phyloP scores from a whole-genome alignment of 2,329 filamentous ascomycete genomes.

The Aspergillus awamori region DNA sequence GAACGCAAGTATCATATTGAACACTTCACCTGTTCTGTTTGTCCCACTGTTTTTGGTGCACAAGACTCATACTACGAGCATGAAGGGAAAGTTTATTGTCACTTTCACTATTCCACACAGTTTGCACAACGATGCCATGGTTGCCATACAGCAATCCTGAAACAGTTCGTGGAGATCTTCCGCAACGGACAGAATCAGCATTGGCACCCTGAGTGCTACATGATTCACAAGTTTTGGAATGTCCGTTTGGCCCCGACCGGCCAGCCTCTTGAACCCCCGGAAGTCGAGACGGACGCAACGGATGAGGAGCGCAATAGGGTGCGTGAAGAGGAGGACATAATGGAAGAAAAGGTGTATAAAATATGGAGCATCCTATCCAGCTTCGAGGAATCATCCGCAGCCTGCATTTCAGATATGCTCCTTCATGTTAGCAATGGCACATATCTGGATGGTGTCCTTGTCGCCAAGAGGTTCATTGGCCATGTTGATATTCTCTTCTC shows the following conservation, averaged over 20 bases:
- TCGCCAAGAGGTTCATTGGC: conserved; percentile 93
- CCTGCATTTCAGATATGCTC: conserved; percentile 98
- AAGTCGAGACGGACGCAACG: conserved; percentile 59
- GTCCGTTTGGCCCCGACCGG: conserved; percentile 74
- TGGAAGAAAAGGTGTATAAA: conserved; percentile 96
- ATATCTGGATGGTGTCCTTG: conserved; percentile 91
- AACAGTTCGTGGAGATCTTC: conserved; percentile 99
- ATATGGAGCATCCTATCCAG: conserved; percentile 98
- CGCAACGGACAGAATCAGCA: conserved; percentile 97
- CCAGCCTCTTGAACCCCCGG: conserved; percentile 51
- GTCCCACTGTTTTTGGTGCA: conserved; percentile 95
- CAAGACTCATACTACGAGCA: conserved; percentile 99
- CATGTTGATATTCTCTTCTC: conserved; percentile 93
- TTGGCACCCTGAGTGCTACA: conserved; percentile 99
- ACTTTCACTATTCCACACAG: conserved; percentile 97
- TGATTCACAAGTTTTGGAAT: conserved; percentile 99
- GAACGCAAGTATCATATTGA: conserved; percentile 99
- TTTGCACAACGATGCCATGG: conserved; percentile 96
- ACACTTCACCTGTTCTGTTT: conserved; percentile 97
- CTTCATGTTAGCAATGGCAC: conserved; percentile 97
- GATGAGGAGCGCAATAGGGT: conserved; percentile 74
- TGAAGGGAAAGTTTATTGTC: conserved; percentile 93
- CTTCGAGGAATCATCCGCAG: conserved; percentile 96
- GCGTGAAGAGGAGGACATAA: conserved; percentile 82
- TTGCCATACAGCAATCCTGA: conserved; percentile 94